phyloP scores from a whole-genome alignment of 2,329 filamentous ascomycete genomes.

The Penicillium sp. region DNA sequence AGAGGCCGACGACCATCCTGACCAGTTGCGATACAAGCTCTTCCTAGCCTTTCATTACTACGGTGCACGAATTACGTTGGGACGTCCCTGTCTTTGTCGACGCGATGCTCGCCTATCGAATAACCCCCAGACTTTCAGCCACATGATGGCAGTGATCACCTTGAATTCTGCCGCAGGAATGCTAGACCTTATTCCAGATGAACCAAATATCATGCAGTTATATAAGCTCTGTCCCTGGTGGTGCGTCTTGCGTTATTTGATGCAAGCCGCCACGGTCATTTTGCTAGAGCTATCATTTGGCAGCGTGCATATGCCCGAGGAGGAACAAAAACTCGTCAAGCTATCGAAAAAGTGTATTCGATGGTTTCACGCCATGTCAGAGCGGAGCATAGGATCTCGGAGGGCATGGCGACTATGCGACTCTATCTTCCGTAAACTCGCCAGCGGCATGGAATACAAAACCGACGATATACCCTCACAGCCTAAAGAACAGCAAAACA shows the following conservation, averaged over 20 bases:
- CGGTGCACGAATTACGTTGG: constrained; percentile 48
- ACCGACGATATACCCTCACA: constrained; percentile 37
- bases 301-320: constrained; percentile 47
- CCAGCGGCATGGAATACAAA: constrained; percentile 40
- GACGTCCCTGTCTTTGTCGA: constrained; percentile 51
- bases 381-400: constrained; percentile 42
- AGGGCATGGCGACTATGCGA: constrained; percentile 50
- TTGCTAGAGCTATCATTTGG: constrained; percentile 52
- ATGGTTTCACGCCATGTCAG: constrained; percentile 49
- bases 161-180: constrained; percentile 45
- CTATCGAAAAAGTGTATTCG: constrained; percentile 48
- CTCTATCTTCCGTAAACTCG: constrained; percentile 39
- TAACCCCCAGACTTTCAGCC: constrained; percentile 40
- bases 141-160: constrained; percentile 43
- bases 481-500: constrained; percentile 17
- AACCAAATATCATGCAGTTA: constrained; percentile 45
- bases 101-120: constrained; percentile 40
- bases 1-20: constrained; percentile 33
- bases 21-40: constrained; percentile 45
- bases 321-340: constrained; percentile 41
- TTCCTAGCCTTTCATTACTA: constrained; percentile 50
- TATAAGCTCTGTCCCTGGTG: constrained; percentile 50
- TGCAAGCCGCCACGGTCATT: constrained; percentile 51
- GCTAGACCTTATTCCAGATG: constrained; percentile 47
- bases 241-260: constrained; percentile 51